A percentile compares a stretch with the other conserved stretches of the same genome.
Conservation (phyloP, 148 eudicot species). For the Chenopodium suecicum region DNA sequence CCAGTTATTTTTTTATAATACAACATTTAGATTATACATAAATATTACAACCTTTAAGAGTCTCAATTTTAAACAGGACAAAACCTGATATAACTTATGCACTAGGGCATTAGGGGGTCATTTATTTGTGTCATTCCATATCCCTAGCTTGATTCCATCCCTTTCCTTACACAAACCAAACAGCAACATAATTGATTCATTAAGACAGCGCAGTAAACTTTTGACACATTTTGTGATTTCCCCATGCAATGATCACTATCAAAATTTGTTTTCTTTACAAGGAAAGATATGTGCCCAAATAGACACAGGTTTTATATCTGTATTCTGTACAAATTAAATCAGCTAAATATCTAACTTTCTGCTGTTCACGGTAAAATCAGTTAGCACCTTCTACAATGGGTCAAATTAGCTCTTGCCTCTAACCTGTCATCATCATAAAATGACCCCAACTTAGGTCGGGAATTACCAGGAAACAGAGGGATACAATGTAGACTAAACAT, state of each 20-base stretch:
- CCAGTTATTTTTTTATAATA: no score
- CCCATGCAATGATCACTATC: constrained; percentile 2
- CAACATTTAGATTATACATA: no score
- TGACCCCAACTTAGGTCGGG: neutral
- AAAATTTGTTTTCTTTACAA: constrained; percentile 10
- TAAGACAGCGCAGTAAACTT: neutral
- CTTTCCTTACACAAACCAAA: no score
- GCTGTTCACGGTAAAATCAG: constrained; percentile 18
- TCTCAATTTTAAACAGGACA: no score
- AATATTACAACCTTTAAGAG: no score
- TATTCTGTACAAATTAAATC: constrained; percentile 25
- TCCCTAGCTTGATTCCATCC: no score
- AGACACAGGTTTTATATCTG: constrained; percentile 8
- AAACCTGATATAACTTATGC: no score
- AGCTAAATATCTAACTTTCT: constrained; percentile 19
- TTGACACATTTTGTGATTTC: neutral
- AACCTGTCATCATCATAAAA: constrained; percentile 3
- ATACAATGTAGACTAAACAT: neutral
- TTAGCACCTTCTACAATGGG: constrained; percentile 11
- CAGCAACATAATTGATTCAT: no score
- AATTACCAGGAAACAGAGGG: neutral
- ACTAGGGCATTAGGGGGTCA: no score
- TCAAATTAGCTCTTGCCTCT: constrained; percentile 12
- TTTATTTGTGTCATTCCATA: no score
- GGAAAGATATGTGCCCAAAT: neutral